phyloP scores from a whole-genome alignment of 305 asterid genomes.

The Fraxinus xanthoxyloides region DNA sequence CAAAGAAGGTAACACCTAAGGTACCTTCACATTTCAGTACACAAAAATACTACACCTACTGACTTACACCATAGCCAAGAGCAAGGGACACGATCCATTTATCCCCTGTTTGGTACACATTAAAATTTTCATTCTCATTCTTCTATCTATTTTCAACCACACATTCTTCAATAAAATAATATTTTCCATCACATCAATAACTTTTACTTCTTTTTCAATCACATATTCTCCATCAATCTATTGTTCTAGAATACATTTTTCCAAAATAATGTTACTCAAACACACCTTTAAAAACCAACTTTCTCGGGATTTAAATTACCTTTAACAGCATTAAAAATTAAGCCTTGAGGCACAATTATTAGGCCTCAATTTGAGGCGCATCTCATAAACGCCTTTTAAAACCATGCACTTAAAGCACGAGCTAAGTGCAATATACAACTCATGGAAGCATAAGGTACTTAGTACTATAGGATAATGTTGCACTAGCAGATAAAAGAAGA shows the following conservation, averaged over 20 bases:
- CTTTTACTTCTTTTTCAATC: no score
- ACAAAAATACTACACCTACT: not conserved
- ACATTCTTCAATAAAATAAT: no score
- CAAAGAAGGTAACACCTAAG: not conserved
- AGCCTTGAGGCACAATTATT: not conserved
- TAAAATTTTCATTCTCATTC: no score
- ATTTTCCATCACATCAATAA: no score
- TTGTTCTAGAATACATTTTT: no score
- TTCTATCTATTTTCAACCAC: no score
- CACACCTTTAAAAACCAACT: not conserved
- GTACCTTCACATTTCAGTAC: not conserved
- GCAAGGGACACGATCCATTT: not conserved
- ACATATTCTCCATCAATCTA: no score
- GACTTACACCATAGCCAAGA: not conserved
- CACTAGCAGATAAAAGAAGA: slow-evolving; percentile 7
- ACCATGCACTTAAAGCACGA: not conserved
- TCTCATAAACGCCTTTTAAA: not conserved
- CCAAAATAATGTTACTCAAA: no score
- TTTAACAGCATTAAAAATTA: not conserved
- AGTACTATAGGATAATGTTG: not conserved
- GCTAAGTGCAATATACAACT: not conserved
- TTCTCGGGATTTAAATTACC: not conserved
- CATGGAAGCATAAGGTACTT: not conserved
- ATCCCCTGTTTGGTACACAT: no score
- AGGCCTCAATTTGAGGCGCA: not conserved